Evolutionary conservation across 139 green algal genomes (phyloP), one percentile per base, ranked within the genome.

Genomic region (Klebsormidium nitens): DNA sequence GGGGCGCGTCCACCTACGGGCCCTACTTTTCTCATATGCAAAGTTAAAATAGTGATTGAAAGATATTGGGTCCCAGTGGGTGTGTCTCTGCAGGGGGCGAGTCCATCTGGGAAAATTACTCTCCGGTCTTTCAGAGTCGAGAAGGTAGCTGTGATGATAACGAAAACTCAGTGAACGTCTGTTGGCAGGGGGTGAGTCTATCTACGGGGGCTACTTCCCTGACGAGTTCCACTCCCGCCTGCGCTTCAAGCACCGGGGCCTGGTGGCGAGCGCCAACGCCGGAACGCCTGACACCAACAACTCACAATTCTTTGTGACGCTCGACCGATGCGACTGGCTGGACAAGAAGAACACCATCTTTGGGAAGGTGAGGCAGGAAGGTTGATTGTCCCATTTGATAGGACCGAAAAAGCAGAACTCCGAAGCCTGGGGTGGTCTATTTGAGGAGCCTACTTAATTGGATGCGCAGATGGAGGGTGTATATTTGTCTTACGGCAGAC

Each of bases 321-420:
- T 90, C 5, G 88, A 87, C 44, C 28, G 40, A 11, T 84, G 74
- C 23, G 84, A 91, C 31, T 89, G 86, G 75, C 85, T 97, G 48
- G 83, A 96, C 71, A 83, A 83, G 48, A 89, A 92, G 72, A 85
- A 96, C 86, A 97, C 92, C 66, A 95, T 97, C 63, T 96, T 97
- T 77, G 92, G 92, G 40, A 90, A 89, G 59, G 77, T 96, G 88
- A 91, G 70, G 86, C 95, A 85, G 96, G 91, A 64, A 95, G n/a
- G n/a, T n/a, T n/a, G n/a, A n/a, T n/a, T 97, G 64, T 96, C 96
- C 76, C 91, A 91, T 34, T 89, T 89, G 57, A 76, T 96, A 40
- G 14, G 55, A 40, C 19, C 11, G 55, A 23, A 8, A 23, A 14
- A 36, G 55, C 8, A 14, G 8, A 62, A 40, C 29, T 62, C 14